Evolutionary conservation across 2,329 filamentous ascomycete species (phyloP), one percentile per base, ranked within the genome.

Genomic region (Aspergillus proliferans): DNA sequence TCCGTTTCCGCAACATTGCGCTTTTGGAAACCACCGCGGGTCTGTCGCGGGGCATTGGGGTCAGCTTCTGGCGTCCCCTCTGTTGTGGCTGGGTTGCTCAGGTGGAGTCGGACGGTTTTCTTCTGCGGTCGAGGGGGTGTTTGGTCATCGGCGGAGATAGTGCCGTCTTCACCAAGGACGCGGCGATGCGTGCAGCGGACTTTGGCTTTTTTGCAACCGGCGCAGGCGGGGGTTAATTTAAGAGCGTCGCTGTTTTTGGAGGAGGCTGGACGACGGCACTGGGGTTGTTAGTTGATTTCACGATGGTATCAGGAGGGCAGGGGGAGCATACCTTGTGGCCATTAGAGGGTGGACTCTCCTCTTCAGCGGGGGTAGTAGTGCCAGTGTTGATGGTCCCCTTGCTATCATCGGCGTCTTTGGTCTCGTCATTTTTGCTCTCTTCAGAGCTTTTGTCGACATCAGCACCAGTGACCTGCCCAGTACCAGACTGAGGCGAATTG

Each of bases 161-260:
- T 34, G 14, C 45, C 36, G 36, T 24, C 43, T 15, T 44, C 46
- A 36, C 28, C 43, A 18, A 47, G 38, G 19, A 42, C 26, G 6
- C 43, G 51, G 42, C 56, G 55, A 39, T 65, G 62, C 10, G 24
- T 48, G 51, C 62, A 65, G 30, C 59, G 58, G 50, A 58, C 57
- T 56, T 64, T 66, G 47, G 53, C 56, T 38, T 36, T 52, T 15
- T 54, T 59, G 46, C 62, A 65, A 6, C 46, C 39, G 14, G 19
- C 44, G 45, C 62, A 65, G 6, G 55, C 56, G n/a, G 51, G 53
- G 4, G 43, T 46, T 42, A 50, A 18, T 36, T 53, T 47, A 4
- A 38, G 45, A 12, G 38, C 43, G n/a, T 47, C 39, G 38, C 38
- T 45, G 24, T 21, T 18, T 5, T 9, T 21, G 18, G 26, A 28